Conservation (phyloP, 2,329 filamentous ascomycete species). For the Xylaria sp. region DNA sequence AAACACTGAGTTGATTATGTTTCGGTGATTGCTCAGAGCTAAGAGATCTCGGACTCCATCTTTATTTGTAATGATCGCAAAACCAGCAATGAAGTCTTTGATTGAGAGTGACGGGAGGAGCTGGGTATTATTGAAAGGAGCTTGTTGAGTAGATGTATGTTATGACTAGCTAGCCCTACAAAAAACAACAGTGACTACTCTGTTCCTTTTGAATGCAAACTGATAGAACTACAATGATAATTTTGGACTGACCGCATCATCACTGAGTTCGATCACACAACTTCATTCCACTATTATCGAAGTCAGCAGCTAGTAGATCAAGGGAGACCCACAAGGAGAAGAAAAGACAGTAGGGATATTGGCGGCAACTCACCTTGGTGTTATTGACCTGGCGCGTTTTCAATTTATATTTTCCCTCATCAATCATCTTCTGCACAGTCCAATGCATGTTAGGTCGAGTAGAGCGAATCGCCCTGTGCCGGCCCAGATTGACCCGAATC, state of each 20-base stretch:
- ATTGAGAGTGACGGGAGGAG: not conserved
- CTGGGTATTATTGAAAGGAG: not conserved
- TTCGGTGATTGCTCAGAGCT: too few relatives aligned
- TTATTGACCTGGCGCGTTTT: slow-evolving; percentile 23
- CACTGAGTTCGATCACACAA: not conserved
- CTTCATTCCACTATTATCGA: not conserved
- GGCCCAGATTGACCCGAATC: slow-evolving; percentile 28
- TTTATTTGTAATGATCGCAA: not conserved
- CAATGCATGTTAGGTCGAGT: slow-evolving; percentile 33
- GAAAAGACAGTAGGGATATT: not conserved
- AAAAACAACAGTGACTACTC: not conserved
- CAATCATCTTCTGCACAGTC: slow-evolving; percentile 35
- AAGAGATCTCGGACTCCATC: too few relatives aligned
- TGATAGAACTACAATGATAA: not conserved
- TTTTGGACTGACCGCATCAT: not conserved
- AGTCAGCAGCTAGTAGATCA: not conserved
- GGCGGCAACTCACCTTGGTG: slow-evolving; percentile 27
- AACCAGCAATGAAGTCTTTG: not conserved
- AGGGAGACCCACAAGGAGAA: too few relatives aligned
- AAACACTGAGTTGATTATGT: too few relatives aligned
- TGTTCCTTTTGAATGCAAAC: not conserved
- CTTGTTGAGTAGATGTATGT: not conserved
- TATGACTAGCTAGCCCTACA: not conserved
- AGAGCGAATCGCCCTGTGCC: slow-evolving; percentile 19
- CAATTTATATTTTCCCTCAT: slow-evolving; percentile 24